Conservation (phyloP, 371 early-diverging fungal genomes). For the Capniomyces stellatus region DNA sequence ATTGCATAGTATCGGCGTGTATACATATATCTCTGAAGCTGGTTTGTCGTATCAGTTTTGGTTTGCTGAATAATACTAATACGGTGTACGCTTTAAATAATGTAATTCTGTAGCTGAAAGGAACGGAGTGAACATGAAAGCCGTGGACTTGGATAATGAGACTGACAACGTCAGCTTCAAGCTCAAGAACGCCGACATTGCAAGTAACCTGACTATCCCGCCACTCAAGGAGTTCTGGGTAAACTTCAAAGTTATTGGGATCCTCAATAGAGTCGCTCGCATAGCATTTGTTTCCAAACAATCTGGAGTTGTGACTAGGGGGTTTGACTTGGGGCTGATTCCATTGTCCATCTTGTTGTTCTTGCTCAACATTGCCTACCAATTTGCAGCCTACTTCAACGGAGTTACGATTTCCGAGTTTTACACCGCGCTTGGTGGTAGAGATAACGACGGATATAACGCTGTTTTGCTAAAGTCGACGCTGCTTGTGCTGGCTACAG, state of each 20-base stretch:
- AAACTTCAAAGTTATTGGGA: neutral
- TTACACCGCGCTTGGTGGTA: conserved; percentile 42
- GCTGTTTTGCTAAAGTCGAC: conserved; percentile 31
- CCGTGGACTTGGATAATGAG: too few species aligned
- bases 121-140: too few species aligned
- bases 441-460: conserved; percentile 36
- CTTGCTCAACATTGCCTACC: neutral
- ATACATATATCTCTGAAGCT: too few species aligned
- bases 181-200: neutral
- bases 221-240: neutral
- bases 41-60: too few species aligned
- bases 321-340: neutral
- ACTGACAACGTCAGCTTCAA: too few species aligned
- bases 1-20: too few species aligned
- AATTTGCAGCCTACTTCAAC: conserved; percentile 31
- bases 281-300: neutral
- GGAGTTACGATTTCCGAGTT: conserved; percentile 53
- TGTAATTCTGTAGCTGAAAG: too few species aligned
- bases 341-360: neutral
- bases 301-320: neutral
- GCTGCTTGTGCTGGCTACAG: conserved; percentile 33
- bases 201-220: neutral
- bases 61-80: too few species aligned
- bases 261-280: neutral
- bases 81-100: too few species aligned